Evolutionary conservation across 2,329 filamentous ascomycete genomes (phyloP), one percentile per base, ranked within the genome.

Genomic region (Samsoniella hepiali): DNA sequence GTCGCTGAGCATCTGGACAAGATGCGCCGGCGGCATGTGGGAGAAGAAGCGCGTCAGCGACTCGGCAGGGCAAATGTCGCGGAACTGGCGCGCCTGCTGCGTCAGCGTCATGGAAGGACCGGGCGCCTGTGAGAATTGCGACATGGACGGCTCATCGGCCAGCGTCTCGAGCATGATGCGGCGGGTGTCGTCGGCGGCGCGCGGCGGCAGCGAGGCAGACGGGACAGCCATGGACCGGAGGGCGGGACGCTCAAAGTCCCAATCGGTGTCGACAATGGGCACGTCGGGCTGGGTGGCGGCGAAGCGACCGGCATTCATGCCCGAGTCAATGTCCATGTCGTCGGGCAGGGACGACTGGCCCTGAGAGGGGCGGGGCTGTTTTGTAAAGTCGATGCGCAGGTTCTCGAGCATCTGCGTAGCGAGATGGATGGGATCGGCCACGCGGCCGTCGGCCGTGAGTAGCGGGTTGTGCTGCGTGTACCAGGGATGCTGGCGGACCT

Each of bases 401-500:
- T 88, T 90, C 73, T 96, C 91, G 62, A 99, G 88, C 91, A 99
- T 97, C 72, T 91, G 88, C 0, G 95, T 96, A n/a, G 95, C 95
- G 54, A 99, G 82, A 62, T 87, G 86, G 66, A 98, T 80, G 1
- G 91, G 91, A 70, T 98, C 91, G 11, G 84, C 84, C 40, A 93
- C 83, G 67, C 83, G 86, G 68, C 94, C 94, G 65, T 93, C 88
- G 1, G 84, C 72, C 4, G 88, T 87, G 57, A 98, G 82, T 69
- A 93, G 88, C 38, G 82, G 84, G 74, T 98, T 99, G 65, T 82
- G 82, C 53, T 91, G 85, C 3, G 91, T 97, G 74, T 92, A 97
- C 95, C 95, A 99, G 1, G 93, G 94, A 76, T 99, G 95, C 67
- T 91, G 88, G 65, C 92, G 90, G 67, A 99, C 89, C 70, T 93